These are phyloP conservation scores for Jatropha multifida DNA, from an alignment of 441 rosid genomes.

Conservation along the genomic window DNA sequence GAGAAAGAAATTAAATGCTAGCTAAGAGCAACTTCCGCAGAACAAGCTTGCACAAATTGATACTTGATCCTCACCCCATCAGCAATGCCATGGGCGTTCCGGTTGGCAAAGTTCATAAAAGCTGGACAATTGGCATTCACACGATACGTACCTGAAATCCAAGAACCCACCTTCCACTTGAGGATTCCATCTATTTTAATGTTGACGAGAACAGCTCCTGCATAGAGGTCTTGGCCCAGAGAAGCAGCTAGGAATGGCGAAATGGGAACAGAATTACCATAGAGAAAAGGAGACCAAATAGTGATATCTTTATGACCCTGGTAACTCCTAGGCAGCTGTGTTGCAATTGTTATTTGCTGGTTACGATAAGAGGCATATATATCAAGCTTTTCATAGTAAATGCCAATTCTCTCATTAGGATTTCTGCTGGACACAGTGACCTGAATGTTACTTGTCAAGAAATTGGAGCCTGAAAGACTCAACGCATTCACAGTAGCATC, in stretches of 20 bases:
- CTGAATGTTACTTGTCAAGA: slow-evolving; percentile 47
- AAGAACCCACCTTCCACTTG: slow-evolving; percentile 75
- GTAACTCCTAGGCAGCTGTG: slow-evolving; percentile 53
- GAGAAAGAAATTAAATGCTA: not conserved
- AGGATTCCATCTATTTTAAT: slow-evolving; percentile 60
- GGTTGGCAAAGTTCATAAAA: slow-evolving; percentile 33
- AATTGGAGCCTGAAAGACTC: slow-evolving; percentile 44
- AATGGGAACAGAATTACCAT: slow-evolving; percentile 50
- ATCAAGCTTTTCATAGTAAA: slow-evolving; percentile 57
- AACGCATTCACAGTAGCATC: slow-evolving; percentile 57
- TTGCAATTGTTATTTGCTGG: slow-evolving; percentile 63
- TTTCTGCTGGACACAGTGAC: slow-evolving; percentile 58
- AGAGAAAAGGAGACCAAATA: slow-evolving; percentile 68
- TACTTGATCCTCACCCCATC: slow-evolving; percentile 44
- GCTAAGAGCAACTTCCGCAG: slow-evolving; percentile 38
- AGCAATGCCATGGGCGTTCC: slow-evolving; percentile 18
- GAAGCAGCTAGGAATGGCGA: slow-evolving; percentile 41
- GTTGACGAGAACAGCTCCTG: slow-evolving; percentile 52
- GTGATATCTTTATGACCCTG: slow-evolving; percentile 59
- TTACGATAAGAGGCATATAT: slow-evolving; percentile 58
- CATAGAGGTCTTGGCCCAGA: slow-evolving; percentile 49
- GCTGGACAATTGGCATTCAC: slow-evolving; percentile 63
- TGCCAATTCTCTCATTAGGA: slow-evolving; percentile 62
- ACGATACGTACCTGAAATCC: slow-evolving; percentile 57
- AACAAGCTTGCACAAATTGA: slow-evolving; percentile 50